Base-by-base conservation (phyloP, 371 early-diverging fungal species). In the Haplosporangium sp. region DNA sequence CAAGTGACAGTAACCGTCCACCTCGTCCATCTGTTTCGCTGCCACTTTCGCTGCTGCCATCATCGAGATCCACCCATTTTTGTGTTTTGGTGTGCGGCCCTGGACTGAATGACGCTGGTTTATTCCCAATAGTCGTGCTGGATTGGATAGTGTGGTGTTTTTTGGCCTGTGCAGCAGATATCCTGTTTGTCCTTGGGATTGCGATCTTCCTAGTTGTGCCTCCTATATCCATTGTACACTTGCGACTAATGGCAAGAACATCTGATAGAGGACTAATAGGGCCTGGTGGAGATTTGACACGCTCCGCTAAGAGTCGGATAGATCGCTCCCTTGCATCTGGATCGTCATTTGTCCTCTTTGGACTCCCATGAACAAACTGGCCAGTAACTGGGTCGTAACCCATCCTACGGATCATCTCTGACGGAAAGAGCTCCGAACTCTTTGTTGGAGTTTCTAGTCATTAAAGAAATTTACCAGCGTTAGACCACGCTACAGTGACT, bases 391-490 rank as follows among this genome's bases (percentile, higher is more conserved):
- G 79, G 43, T 79, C 69, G 36, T 79, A 79, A n/a, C 79, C 79
- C 79, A 79, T 79, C 45, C 79, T 64, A 0, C 79, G 68, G 23
- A 79, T 55, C 79, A 79, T 79, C 47, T 79, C 79, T 37, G 69
- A 59, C 0, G 79, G 79, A 37, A 79, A 79, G 6, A 72, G 45
- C 54, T 72, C 79, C 4, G 62, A 21, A 48, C 21, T 68, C 12
- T 58, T 67, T 12, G 68, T 67, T 21, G 72, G 69, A 7, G 72
- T 68, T 64, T 77, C 76, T 76, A 63, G 13, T 50, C 40, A 59
- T 21, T 7, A 18, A 53, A 8, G 12, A n/a, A 18, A 13, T 23
- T 23, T 36, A 16, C 5, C 40, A 64, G 48, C 18, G 47, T 41
- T 29, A 66, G 51, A 36, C 2, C 0, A 29, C 29, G 1, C 4